These are phyloP conservation scores for Monilinia aucupariae DNA, from an alignment of 2,329 filamentous ascomycete genomes.

Conservation along the genomic window DNA sequence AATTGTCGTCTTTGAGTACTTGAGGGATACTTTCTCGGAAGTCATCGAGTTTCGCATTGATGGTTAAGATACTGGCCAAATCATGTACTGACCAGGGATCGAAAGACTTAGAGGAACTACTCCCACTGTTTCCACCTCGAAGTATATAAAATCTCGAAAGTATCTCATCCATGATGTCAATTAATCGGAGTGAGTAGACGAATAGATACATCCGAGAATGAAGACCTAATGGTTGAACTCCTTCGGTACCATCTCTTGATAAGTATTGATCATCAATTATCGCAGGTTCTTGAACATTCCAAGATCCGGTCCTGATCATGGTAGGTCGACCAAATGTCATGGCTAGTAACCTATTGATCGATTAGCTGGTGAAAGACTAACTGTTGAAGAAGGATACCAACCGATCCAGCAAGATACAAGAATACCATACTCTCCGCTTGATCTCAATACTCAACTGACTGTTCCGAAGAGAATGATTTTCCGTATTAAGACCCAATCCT, in stretches of 20 bases:
- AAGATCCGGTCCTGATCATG: constrained; percentile 20
- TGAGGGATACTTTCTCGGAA: constrained; percentile 18
- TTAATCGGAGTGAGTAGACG: constrained; percentile 23
- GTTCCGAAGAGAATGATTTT: neutral
- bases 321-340: constrained; percentile 33
- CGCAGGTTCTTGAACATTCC: constrained; percentile 12
- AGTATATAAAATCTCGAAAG: constrained; percentile 18
- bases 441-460: constrained; percentile 33
- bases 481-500: constrained; percentile 31
- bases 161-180: constrained; percentile 24
- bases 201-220: constrained; percentile 30
- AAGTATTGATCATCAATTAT: constrained; percentile 35
- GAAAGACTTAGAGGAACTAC: neutral
- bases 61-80: constrained; percentile 17
- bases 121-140: constrained; percentile 7
- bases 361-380: constrained; percentile 15
- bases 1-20: constrained; percentile 15
- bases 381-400: constrained; percentile 18
- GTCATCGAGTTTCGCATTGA: constrained; percentile 22
- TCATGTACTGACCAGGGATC: constrained; percentile 9
- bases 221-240: constrained; percentile 22
- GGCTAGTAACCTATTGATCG: constrained; percentile 19
- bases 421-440: constrained; percentile 33
- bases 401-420: constrained; percentile 31
- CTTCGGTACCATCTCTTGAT: constrained; percentile 23